phyloP scores from a whole-genome alignment of 805 yeast species.

The Kodamaea leandrae region DNA sequence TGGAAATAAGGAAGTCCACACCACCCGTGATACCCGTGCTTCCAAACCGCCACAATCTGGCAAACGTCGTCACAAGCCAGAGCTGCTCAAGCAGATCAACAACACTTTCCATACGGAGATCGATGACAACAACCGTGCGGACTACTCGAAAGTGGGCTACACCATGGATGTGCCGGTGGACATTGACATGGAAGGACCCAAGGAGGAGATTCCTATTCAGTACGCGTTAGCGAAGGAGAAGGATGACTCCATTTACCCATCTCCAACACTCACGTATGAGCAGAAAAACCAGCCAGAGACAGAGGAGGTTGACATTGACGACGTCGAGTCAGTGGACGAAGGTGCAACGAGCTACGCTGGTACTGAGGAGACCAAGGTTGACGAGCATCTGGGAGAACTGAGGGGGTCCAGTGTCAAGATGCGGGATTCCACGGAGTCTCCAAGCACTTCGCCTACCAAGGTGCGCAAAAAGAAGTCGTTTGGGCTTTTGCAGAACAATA shows the following conservation, averaged over 20 bases:
- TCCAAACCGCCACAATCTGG: too few relatives aligned
- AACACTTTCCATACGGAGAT: too few relatives aligned
- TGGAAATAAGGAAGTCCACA: too few relatives aligned
- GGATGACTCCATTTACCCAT: neutral
- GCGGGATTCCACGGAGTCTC: neutral
- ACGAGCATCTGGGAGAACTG: neutral
- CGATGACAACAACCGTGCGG: too few relatives aligned
- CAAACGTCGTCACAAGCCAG: too few relatives aligned
- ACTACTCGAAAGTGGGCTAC: neutral
- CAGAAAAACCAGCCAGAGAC: neutral
- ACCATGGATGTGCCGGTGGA: too few relatives aligned
- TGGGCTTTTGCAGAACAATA: slow-evolving; percentile 14
- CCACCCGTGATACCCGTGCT: too few relatives aligned
- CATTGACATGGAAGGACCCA: too few relatives aligned
- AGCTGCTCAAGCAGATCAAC: too few relatives aligned
- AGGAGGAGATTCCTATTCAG: neutral
- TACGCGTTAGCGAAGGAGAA: neutral
- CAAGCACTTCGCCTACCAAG: slow-evolving; percentile 15
- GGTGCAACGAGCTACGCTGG: neutral
- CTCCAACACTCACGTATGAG: neutral
- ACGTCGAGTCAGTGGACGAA: slow-evolving; percentile 7
- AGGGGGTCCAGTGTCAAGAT: neutral
- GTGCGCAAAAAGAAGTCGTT: slow-evolving; percentile 15
- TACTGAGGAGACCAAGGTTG: neutral
- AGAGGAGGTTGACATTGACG: slow-evolving; percentile 9